Base-by-base conservation (phyloP, 345 rosid species). In the Citrus australasica region DNA sequence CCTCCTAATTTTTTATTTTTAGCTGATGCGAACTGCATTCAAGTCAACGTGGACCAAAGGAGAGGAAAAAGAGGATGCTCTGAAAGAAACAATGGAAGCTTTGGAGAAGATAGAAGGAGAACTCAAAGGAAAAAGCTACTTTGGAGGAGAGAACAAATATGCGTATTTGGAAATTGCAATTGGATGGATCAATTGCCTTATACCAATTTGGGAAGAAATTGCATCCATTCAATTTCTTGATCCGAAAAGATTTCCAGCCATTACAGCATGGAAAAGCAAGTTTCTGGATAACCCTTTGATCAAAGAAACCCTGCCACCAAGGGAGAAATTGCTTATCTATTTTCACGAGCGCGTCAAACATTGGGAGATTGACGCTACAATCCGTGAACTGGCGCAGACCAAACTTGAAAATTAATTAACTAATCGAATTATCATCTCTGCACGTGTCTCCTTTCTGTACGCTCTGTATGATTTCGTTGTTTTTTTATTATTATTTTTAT, bases 151-250 rank as follows among this genome's bases (percentile, higher is more conserved):
- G 30, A 70, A 7, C 61, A 77, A 40, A 40, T 40, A 85, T 64
- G 88, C 88, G 48, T 85, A 78, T 61, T 10, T 79, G 73, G 88
- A 85, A 71, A 56, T 88, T 32, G 80, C 67, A 5, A 0, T 78
- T 17, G 88, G 84, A 9, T 84, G 88, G 85, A 67, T 83, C 6
- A 21, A 79, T n/a, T 40, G 69, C 69, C 32, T 68, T 80, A 68
- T 85, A 53, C 88, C 85, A 19, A 71, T 80, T 19, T 85, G 62
- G 33, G 87, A 82, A 48, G 85, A 87, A 78, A 51, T 79, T 13
- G 82, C 82, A 58, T 71, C 78, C 42, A 16, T 68, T 51, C 46
- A 79, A 37, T 77, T 84, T 60, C 0, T 72, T 2, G 76, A 82
- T 71, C 70, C 82, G 0, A n/a, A 28, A 11, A 77, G 75, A 70